Evolutionary conservation across 305 asterid genomes (phyloP).

Genomic region (Fraxinus platypoda): DNA sequence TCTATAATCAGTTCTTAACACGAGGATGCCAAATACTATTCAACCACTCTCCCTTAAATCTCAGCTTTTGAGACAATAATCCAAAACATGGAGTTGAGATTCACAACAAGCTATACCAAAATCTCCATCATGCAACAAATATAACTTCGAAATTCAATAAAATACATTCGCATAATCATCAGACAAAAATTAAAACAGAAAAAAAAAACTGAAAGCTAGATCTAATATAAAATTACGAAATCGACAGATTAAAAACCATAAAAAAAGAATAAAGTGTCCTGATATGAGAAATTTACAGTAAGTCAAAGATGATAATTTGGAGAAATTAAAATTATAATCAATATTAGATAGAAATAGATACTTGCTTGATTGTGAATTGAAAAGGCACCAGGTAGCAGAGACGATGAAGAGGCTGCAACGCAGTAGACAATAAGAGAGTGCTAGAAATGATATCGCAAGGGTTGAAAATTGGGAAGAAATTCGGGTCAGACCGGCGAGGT

Average conservation of each 20-base stretch:
- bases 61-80: neutral
- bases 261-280: constrained; percentile 6
- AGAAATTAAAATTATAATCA: neutral
- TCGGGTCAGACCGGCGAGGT: constrained; percentile 8
- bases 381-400: neutral
- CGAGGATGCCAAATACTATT: neutral
- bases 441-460: neutral
- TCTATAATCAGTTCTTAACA: neutral
- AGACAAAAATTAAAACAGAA: neutral
- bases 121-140: neutral
- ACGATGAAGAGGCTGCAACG: neutral
- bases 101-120: neutral
- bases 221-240: neutral
- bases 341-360: neutral
- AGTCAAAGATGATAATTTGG: neutral
- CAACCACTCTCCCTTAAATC: neutral
- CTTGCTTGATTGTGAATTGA: constrained; percentile 9
- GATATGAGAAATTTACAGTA: neutral
- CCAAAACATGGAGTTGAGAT: neutral
- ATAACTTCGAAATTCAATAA: neutral
- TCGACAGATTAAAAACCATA: neutral
- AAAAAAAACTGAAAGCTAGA: neutral
- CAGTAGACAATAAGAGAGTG: neutral
- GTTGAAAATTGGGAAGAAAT: neutral
- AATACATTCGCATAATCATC: neutral